phyloP scores from a whole-genome alignment of 805 yeast genomes.

The Lachancea fermentati region DNA sequence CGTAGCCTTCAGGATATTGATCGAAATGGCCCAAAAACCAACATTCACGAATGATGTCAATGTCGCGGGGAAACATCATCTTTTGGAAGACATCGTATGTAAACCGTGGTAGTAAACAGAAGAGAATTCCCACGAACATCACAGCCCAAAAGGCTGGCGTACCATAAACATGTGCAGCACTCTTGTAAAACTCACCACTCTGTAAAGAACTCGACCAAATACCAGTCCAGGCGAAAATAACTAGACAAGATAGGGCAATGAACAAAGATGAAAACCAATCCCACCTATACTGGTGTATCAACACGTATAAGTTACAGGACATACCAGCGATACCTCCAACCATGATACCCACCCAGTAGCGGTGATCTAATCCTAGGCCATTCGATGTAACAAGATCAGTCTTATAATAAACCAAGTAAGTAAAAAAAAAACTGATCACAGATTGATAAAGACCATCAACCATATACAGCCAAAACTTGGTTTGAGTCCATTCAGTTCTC shows the following conservation, averaged over 20 bases:
- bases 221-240: constrained; percentile 74
- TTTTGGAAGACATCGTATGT: constrained; percentile 50
- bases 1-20: constrained; percentile 61
- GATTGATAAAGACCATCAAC: constrained; percentile 74
- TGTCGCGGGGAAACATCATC: constrained; percentile 55
- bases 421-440: constrained; percentile 65
- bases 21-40: constrained; percentile 60
- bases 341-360: constrained; percentile 64
- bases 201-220: constrained; percentile 57
- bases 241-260: constrained; percentile 49
- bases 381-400: constrained; percentile 42
- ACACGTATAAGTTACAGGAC: constrained; percentile 60
- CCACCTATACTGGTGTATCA: constrained; percentile 72
- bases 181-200: constrained; percentile 59
- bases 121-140: constrained; percentile 54
- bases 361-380: constrained; percentile 60
- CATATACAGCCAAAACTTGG: constrained; percentile 69
- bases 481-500: constrained; percentile 63
- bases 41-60: constrained; percentile 71
- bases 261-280: constrained; percentile 65
- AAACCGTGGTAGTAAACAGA: constrained; percentile 65
- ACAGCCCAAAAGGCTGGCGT: constrained; percentile 62
- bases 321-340: constrained; percentile 64
- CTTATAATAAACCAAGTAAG: constrained; percentile 48
- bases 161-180: constrained; percentile 61